Evolutionary conservation across 208 protist genomes (phyloP), one percentile per base, ranked within the genome.

Genomic region (Leptomonas seymouri): DNA sequence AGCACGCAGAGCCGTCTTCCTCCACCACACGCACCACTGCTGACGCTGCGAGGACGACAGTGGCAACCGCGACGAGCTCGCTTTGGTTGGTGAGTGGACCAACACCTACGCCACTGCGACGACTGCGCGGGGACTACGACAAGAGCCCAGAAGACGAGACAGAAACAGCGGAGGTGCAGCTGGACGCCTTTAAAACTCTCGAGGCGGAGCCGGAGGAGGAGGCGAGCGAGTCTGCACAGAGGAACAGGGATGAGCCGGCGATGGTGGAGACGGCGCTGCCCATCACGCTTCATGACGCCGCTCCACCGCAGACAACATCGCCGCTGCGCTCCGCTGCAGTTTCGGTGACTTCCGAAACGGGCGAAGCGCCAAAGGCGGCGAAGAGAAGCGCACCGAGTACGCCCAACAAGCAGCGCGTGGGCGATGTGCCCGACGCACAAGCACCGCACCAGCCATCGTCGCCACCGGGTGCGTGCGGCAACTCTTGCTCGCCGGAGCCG

Each of bases 41-140:
- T 3, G 9, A 39, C 34, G 9, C 34, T 3, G 34, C 34, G 7
- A 39, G 3, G 34, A 39, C 7, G 7, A 9, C 34, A 39, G 34
- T 9, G 34, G n/a, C n/a, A 8, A 39, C 60, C 1, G 42, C 48
- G n/a, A 54, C 42, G 41, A 72, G 64, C 20, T 86, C 86, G n/a
- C 62, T 88, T 70, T 60, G 86, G 64, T 72, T 91, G 15, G 82
- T 86, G 7, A 76, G 60, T 44, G 86, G 82, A 21, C 71, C 63
- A 0, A 88, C 86, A 1, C 86, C 80, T 27, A 83, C 86, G 0
- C 80, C 80, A 15, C 78, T 82, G 41, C 86, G 80, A 11, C 42
- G 67, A 12, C 70, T 69, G 25, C 70, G 71, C 6, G 46, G 69
- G 28, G 28, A 69, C 45, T 28, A 27, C 20, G 49, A 50, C 51